Percentiles rank a stretch among this genome's conserved stretches.
Conservation (phyloP, 208 protist genomes). For the Lotmaria passim region DNA sequence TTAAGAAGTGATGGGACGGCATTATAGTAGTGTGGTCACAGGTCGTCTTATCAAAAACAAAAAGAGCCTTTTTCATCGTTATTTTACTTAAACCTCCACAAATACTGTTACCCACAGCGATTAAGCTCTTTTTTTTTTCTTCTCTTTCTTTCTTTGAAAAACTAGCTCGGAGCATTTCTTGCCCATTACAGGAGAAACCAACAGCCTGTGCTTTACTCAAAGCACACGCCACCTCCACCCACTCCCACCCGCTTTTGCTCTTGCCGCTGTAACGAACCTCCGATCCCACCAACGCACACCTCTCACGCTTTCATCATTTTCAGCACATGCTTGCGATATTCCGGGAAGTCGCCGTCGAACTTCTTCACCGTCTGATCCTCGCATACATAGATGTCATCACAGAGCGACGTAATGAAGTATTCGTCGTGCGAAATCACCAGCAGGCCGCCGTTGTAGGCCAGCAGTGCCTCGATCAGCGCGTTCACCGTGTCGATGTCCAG, state of each 20-base stretch:
- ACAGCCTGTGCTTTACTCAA: too few relatives aligned
- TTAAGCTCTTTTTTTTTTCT: background rate
- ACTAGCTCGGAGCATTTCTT: background rate
- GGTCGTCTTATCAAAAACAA: too few relatives aligned
- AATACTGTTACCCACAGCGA: too few relatives aligned
- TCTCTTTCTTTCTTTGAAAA: background rate
- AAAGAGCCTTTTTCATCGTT: too few relatives aligned
- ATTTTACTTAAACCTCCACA: too few relatives aligned
- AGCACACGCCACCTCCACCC: too few relatives aligned
- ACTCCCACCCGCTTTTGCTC: too few relatives aligned
- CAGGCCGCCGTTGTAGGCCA: conserved; percentile 90
- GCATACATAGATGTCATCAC: conserved; percentile 92
- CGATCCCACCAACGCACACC: too few relatives aligned
- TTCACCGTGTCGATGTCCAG: conserved; percentile 96
- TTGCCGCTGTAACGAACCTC: too few relatives aligned
- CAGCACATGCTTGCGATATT: conserved; percentile 85
- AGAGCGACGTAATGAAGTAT: conserved; percentile 93
- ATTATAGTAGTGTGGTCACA: too few relatives aligned
- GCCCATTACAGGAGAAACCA: too few relatives aligned
- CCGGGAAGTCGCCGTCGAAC: conserved; percentile 89
- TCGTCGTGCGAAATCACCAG: conserved; percentile 94
- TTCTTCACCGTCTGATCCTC: conserved; percentile 73
- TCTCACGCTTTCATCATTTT: conserved; percentile 59
- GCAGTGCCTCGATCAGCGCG: conserved; percentile 91
- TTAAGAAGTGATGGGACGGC: too few relatives aligned